These are phyloP conservation scores for Linderina pennispora DNA, from an alignment of 192 early-diverging fungal genomes.

Conservation along the genomic window DNA sequence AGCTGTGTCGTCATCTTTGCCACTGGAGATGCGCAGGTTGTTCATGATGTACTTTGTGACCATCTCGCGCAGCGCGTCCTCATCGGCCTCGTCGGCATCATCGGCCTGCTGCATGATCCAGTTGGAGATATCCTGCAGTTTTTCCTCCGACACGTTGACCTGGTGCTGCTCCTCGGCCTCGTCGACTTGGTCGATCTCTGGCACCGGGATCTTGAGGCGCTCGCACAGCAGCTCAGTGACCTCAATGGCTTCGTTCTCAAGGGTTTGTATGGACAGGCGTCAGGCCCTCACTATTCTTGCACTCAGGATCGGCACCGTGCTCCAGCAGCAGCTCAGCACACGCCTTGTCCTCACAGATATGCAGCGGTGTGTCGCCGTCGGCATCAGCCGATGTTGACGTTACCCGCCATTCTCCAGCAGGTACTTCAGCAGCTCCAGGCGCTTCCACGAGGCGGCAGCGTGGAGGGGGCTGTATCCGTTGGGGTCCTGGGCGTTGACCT, in stretches of 20 bases:
- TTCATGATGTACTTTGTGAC: slow-evolving; percentile 48
- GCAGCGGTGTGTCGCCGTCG: slow-evolving; percentile 81
- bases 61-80: slow-evolving; percentile 54
- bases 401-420: slow-evolving; percentile 55
- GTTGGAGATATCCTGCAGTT: slow-evolving; percentile 49
- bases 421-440: slow-evolving; percentile 58
- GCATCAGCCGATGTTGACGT: slow-evolving; percentile 67
- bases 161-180: slow-evolving; percentile 20
- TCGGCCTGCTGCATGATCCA: slow-evolving; percentile 54
- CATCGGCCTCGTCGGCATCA: slow-evolving; percentile 47
- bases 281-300: slow-evolving; percentile 59
- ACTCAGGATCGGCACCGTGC: slow-evolving; percentile 60
- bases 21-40: slow-evolving; percentile 24
- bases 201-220: slow-evolving; percentile 49
- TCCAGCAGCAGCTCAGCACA: slow-evolving; percentile 61
- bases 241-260: slow-evolving; percentile 59
- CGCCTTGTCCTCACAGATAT: slow-evolving; percentile 64
- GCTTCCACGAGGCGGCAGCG: slow-evolving; percentile 73
- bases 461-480: slow-evolving; percentile 78
- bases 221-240: slow-evolving; percentile 58
- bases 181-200: slow-evolving; percentile 30
- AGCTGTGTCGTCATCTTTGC: slow-evolving; percentile 23
- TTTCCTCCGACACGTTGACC: slow-evolving; percentile 30
- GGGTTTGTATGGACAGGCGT: slow-evolving; percentile 47
- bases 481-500: slow-evolving; percentile 64